Base-by-base conservation (phyloP, 1,284 basidiomycete species). In the Cystobasidiaceae sp. region DNA sequence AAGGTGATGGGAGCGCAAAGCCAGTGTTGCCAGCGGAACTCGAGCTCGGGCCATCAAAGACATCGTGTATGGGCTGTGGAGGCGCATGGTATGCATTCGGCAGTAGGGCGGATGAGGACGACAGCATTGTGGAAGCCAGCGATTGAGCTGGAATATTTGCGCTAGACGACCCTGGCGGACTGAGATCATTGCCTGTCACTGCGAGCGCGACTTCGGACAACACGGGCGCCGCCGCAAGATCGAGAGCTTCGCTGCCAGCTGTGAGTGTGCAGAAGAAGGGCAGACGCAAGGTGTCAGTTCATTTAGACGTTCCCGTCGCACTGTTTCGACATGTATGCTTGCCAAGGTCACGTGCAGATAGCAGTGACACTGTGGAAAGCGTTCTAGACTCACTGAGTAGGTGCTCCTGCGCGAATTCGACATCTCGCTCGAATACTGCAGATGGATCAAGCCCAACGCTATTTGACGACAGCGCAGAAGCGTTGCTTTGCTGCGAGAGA, bases 181-280 rank as follows among this genome's bases (percentile, higher is more conserved):
- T 17, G 49, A 23, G 2, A 37, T 46, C 56, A 49, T 59, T 49
- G 25, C 27, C 30, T 19, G 28, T 19, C 4, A 61, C 58, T 19
- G 58, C 46, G n/a, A 43, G 32, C n/a, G 58, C 58, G 32, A 61
- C 48, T 30, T 61, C 58, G 3, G 58, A 61, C 13, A 61, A 27
- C 13, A 51, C 48, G n/a, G 58, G 58, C n/a, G 58, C 58, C 39
- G 58, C 58, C 32, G 58, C 58, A n/a, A 61, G 58, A 32, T 61
- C 58, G 23, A 61, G 34, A 51, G 58, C 58, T 48, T 61, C 58
- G 48, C 46, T 50, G 34, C 58, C 58, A 37, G 58, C 58, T 61
- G 46, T 45, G 4, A 30, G 33, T 27, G 6, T 5, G 28, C 15
- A 19, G 6, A 43, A 13, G 30, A 59, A 19, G 30, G 21, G 44